Conservation (phyloP, 805 yeast species). For the Candida sithepensis region DNA sequence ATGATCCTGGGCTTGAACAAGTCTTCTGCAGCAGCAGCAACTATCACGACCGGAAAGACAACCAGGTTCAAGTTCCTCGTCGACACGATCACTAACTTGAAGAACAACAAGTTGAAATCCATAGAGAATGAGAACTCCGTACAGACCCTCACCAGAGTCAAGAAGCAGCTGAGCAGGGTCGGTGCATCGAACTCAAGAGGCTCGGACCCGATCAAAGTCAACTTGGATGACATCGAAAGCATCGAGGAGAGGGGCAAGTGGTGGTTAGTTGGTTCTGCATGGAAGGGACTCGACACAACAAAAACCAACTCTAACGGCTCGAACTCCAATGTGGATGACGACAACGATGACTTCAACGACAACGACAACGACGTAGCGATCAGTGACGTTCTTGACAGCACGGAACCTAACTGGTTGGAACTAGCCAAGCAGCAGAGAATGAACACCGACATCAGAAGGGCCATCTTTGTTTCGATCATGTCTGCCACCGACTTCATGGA, state of each 20-base stretch:
- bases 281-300: conserved; percentile 62
- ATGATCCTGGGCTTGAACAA: conserved; percentile 61
- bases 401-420: conserved; percentile 85
- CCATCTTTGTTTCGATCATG: conserved; percentile 91
- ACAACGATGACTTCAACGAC: conserved; percentile 1
- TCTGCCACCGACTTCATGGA: conserved; percentile 91
- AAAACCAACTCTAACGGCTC: conserved; percentile 6
- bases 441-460: conserved; percentile 94
- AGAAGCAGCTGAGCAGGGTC: conserved; percentile 59
- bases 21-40: conserved; percentile 37
- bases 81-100: conserved; percentile 81
- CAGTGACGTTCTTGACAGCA: conserved; percentile 59
- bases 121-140: conserved; percentile 48
- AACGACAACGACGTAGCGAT: conserved; percentile 43
- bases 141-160: conserved; percentile 54
- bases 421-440: conserved; percentile 83
- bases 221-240: conserved; percentile 74
- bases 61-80: conserved; percentile 74
- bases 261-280: conserved; percentile 99
- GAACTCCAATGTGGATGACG: conserved; percentile 8
- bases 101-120: conserved; percentile 72
- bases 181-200: conserved; percentile 36
- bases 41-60: conserved; percentile 31
- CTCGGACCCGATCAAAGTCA: conserved; percentile 79
- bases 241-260: conserved; percentile 87